phyloP scores from a whole-genome alignment of 345 rosid genomes.

The Syzygium grande region DNA sequence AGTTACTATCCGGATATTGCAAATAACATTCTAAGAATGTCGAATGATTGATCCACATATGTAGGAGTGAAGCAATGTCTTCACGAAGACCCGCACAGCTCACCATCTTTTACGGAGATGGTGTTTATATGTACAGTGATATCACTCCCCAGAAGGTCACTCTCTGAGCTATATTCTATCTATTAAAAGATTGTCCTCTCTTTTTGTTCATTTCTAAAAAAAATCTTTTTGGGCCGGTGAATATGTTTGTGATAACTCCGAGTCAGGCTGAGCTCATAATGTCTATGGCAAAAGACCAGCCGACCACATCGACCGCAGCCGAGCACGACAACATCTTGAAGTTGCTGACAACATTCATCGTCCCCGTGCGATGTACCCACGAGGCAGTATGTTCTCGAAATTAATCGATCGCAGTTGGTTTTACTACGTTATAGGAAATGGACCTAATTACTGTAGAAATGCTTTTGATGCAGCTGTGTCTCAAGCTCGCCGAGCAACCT shows the following conservation, averaged over 20 bases:
- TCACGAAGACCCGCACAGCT: not conserved
- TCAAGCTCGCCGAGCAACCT: not conserved
- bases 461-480: not conserved
- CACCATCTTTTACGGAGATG: not conserved
- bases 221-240: not conserved
- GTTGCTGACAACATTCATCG: not conserved
- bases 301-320: not conserved
- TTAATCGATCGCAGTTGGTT: not conserved
- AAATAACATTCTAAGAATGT: not conserved
- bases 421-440: not conserved
- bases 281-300: not conserved
- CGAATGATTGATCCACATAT: not conserved
- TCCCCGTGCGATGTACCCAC: not conserved
- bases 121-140: not conserved
- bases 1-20: not conserved
- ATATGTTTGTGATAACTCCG: not conserved
- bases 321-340: not conserved
- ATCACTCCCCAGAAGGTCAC: not conserved
- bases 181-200: not conserved
- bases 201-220: not conserved
- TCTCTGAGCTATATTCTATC: not conserved
- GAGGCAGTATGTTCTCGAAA: not conserved
- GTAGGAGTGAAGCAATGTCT: not conserved
- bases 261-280: not conserved
- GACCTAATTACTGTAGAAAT: not conserved